Conservation (phyloP, 148 eudicot genomes). For the Rhododendron williamsianum region DNA sequence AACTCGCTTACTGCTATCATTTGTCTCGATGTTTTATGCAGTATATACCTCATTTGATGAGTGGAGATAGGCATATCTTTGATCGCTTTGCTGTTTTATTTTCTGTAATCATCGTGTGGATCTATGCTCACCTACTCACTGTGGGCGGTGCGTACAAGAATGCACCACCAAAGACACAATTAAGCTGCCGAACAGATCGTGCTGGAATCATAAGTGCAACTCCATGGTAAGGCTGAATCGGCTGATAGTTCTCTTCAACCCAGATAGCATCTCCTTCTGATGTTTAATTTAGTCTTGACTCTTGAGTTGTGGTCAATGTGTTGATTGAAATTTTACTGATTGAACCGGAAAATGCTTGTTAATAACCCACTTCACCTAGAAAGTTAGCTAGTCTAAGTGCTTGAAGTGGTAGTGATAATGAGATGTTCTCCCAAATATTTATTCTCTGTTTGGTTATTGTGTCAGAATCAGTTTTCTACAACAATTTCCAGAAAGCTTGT, state of each 20-base stretch:
- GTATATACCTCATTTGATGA: constrained; percentile 74
- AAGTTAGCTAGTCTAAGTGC: background rate
- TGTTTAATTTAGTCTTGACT: background rate
- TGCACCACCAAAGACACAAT: constrained; percentile 49
- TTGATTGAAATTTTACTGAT: background rate
- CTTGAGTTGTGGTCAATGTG: background rate
- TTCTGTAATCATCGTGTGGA: constrained; percentile 78
- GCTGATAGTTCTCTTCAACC: background rate
- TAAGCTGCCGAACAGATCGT: constrained; percentile 88
- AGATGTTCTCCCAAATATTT: background rate
- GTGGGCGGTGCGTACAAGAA: constrained; percentile 82
- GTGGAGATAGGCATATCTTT: constrained; percentile 50
- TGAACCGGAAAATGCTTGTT: background rate
- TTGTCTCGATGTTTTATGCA: constrained; percentile 24
- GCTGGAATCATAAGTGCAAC: constrained; percentile 76
- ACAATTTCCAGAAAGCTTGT: background rate
- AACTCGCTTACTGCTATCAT: background rate
- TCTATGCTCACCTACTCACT: constrained; percentile 78
- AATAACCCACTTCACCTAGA: background rate
- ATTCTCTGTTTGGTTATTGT: background rate
- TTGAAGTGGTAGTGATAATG: background rate
- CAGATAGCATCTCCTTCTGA: background rate
- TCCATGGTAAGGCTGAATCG: constrained; percentile 53
- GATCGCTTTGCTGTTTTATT: constrained; percentile 77
- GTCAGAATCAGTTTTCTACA: background rate